Percentiles rank a stretch among this genome's conserved stretches.
phyloP scores from a whole-genome alignment of 2,329 filamentous ascomycete genomes.

The Blastomyces gilchristii region DNA sequence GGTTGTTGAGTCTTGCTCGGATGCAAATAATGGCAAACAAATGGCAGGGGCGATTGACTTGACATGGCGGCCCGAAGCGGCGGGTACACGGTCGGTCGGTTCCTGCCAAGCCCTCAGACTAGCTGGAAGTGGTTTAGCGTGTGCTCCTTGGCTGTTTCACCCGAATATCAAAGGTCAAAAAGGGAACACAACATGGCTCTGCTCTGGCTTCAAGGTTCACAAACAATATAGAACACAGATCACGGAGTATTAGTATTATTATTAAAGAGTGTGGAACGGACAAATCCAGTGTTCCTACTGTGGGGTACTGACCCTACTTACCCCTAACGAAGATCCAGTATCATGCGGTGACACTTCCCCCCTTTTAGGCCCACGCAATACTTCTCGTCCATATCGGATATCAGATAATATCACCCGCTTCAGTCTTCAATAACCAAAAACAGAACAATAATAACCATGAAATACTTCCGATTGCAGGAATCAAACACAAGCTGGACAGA shows the following conservation, averaged over 20 bases:
- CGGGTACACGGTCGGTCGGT: too few relatives aligned
- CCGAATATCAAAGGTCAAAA: too few relatives aligned
- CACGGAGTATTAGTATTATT: too few relatives aligned
- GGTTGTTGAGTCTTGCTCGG: neutral
- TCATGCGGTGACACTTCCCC: neutral
- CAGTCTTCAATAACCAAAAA: neutral
- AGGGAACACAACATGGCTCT: too few relatives aligned
- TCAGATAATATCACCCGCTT: neutral
- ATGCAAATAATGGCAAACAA: neutral
- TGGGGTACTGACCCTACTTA: neutral
- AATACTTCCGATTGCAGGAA: neutral
- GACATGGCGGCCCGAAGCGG: neutral
- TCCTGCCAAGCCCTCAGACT: neutral
- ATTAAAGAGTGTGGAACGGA: neutral
- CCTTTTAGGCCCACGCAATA: neutral
- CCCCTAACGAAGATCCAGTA: neutral
- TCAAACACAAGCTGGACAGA: neutral
- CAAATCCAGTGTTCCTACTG: neutral
- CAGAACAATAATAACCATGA: neutral
- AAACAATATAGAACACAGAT: neutral
- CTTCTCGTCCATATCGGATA: neutral
- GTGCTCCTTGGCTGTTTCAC: neutral
- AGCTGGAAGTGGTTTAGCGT: neutral
- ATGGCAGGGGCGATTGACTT: neutral
- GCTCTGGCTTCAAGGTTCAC: neutral